A percentile compares a stretch with the other conserved stretches of the same genome.
These are phyloP conservation scores for Prunus kanzakura DNA, from an alignment of 306 rosid genomes.

Conservation along the genomic window DNA sequence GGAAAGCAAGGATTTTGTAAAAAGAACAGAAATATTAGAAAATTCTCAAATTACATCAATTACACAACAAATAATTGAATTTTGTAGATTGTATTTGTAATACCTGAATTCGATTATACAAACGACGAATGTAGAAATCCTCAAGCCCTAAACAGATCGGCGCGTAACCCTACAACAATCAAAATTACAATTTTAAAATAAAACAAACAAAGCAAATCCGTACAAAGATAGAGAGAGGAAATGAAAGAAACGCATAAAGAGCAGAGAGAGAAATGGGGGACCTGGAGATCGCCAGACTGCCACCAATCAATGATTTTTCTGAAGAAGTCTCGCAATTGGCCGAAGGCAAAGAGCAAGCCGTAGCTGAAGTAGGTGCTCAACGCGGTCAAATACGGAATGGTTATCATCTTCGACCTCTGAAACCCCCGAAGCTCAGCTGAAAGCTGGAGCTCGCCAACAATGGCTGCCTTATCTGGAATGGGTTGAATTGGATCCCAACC, in stretches of 20 bases:
- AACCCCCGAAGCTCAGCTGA: conserved; percentile 11
- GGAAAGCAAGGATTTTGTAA: not conserved
- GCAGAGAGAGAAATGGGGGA: not conserved
- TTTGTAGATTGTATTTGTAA: not conserved
- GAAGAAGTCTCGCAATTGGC: conserved; percentile 73
- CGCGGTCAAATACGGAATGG: conserved; percentile 79
- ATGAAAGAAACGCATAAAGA: not conserved
- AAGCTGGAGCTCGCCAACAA: conserved; percentile 2
- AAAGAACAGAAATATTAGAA: not conserved
- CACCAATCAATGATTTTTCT: conserved; percentile 64
- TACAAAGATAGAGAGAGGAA: not conserved
- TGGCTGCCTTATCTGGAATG: not conserved
- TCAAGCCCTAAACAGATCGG: conserved; percentile 80
- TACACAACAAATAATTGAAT: not conserved
- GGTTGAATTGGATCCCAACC: not conserved
- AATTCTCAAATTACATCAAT: not conserved
- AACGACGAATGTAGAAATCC: conserved; percentile 69
- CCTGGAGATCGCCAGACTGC: conserved; percentile 58
- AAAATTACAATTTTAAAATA: not conserved
- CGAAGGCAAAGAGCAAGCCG: conserved; percentile 72
- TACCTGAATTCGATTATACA: conserved; percentile 69
- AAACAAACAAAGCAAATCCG: not conserved
- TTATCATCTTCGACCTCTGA: conserved; percentile 36
- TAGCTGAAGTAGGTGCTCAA: conserved; percentile 79
- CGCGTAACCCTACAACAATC: conserved; percentile 55